Conservation (phyloP, 192 early-diverging fungal species). For the Glomus cerebriforme region DNA sequence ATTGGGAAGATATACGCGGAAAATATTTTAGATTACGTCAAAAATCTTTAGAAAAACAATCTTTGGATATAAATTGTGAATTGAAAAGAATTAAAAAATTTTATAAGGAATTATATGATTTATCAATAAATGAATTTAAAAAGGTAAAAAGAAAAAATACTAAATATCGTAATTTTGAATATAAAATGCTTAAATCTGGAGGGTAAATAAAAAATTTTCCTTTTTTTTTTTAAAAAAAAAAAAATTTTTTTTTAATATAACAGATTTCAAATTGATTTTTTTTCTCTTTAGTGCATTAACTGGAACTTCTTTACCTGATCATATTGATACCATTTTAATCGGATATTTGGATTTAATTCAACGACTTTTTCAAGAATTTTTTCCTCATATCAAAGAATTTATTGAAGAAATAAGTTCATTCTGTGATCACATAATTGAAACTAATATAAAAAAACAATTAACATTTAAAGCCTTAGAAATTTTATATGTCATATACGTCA, state of each 20-base stretch:
- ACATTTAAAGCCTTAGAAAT: background rate
- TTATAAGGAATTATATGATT: background rate
- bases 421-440: background rate
- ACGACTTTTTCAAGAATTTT: background rate
- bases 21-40: background rate
- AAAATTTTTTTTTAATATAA: no score
- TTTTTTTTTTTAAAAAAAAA: background rate
- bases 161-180: background rate
- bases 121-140: background rate
- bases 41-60: background rate
- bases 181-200: background rate
- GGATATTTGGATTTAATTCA: slow-evolving; percentile 5
- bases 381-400: background rate
- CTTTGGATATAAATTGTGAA: background rate
- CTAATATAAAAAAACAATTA: background rate
- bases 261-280: no score
- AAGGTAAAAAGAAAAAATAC: background rate
- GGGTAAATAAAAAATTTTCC: background rate
- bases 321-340: slow-evolving; percentile 1
- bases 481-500: background rate
- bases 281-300: no score
- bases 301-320: slow-evolving; percentile 8
- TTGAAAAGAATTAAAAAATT: background rate
- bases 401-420: background rate
- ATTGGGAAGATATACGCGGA: background rate